Conservation (phyloP, 2,329 filamentous ascomycete genomes). For the Immersiporthe knoxdaviesiana region DNA sequence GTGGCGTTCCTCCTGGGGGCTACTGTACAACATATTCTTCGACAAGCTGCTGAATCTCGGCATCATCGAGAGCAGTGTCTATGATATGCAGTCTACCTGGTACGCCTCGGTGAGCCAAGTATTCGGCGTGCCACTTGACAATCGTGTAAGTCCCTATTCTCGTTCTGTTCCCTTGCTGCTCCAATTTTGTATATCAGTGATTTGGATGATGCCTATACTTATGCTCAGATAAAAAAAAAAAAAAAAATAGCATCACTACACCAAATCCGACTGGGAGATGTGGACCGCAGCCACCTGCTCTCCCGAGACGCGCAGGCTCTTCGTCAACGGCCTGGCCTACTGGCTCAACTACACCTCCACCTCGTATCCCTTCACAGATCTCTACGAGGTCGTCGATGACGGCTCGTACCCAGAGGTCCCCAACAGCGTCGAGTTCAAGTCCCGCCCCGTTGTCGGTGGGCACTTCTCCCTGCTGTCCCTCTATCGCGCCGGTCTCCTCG, state of each 20-base stretch:
- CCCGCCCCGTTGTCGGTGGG: constrained; percentile 72
- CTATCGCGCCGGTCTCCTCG: constrained; percentile 18
- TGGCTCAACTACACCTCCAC: constrained; percentile 73
- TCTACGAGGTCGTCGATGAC: constrained; percentile 66
- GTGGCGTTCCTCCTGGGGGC: constrained; percentile 79
- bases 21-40: constrained; percentile 74
- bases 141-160: constrained; percentile 41
- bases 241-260: constrained; percentile 59
- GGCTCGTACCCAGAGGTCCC: constrained; percentile 57
- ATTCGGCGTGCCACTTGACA: constrained; percentile 73
- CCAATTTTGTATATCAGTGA: no score
- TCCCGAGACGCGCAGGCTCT: constrained; percentile 58
- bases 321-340: constrained; percentile 64
- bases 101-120: constrained; percentile 62
- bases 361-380: constrained; percentile 67
- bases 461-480: constrained; percentile 72
- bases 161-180: no score
- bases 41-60: constrained; percentile 51
- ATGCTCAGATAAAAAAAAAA: background rate
- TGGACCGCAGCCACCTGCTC: constrained; percentile 69
- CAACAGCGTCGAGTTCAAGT: constrained; percentile 63
- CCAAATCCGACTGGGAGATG: constrained; percentile 77
- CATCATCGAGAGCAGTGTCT: constrained; percentile 34
- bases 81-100: constrained; percentile 40
- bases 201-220: no score